These are phyloP conservation scores for Phytophthora sansomeana DNA, from an alignment of 352 stramenopile species.

Conservation along the genomic window DNA sequence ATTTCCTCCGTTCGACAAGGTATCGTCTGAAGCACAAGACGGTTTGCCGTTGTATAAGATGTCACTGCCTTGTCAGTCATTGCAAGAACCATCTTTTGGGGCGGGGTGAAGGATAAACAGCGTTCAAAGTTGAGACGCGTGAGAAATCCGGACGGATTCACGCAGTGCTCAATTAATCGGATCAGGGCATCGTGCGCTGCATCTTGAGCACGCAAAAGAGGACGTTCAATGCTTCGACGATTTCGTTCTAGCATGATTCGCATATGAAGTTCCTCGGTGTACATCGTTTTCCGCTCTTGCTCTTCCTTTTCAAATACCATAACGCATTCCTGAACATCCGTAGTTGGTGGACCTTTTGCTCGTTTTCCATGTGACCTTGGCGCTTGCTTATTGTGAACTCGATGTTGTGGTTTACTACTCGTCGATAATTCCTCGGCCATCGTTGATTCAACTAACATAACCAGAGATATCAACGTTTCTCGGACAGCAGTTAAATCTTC, in stretches of 20 bases:
- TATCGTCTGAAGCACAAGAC: conserved; percentile 55
- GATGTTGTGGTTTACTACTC: conserved; percentile 12
- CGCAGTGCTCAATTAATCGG: conserved; percentile 59
- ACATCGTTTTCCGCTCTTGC: conserved; percentile 51
- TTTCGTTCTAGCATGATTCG: conserved; percentile 57
- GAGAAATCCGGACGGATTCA: conserved; percentile 56
- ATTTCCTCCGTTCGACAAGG: conserved; percentile 55
- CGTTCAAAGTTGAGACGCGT: conserved; percentile 56
- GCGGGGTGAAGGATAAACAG: conserved; percentile 46
- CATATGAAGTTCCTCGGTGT: conserved; percentile 55
- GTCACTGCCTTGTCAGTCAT: conserved; percentile 16
- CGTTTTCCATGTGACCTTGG: conserved; percentile 9
- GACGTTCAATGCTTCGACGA: conserved; percentile 48
- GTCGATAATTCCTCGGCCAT: neutral
- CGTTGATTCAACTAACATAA: conserved; percentile 32
- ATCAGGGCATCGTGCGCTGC: conserved; percentile 55
- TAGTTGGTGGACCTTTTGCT: conserved; percentile 5
- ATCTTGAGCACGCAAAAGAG: conserved; percentile 59
- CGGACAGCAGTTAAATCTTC: conserved; percentile 3
- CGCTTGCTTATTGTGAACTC: conserved; percentile 27
- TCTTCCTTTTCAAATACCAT: conserved; percentile 59
- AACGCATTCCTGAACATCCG: conserved; percentile 26
- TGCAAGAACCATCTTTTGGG: conserved; percentile 50
- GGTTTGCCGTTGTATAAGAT: conserved; percentile 4
- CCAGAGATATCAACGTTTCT: conserved; percentile 21